Base-by-base conservation (phyloP, 192 early-diverging fungal genomes). In the Podila minutissima region DNA sequence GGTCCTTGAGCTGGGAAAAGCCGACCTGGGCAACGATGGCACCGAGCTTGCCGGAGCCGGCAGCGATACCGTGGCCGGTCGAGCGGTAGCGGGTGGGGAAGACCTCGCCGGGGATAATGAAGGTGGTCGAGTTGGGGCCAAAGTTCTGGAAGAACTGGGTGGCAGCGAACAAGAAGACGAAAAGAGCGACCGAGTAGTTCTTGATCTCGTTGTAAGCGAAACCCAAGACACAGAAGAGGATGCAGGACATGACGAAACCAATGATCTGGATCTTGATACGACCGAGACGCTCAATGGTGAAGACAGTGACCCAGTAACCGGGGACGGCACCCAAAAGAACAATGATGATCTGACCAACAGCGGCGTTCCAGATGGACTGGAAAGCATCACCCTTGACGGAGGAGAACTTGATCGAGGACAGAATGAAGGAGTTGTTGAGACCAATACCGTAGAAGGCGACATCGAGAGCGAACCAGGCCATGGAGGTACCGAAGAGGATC, bases 271-370 rank as follows among this genome's bases (percentile, higher is more conserved):
- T 99, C 41, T 84, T 87, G 76, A 94, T 95, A 77, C 97, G 94
- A 60, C 97, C 97, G 11, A 95, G 66, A 50, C 81, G 83, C 62
- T 99, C 97, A 37, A 99, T 92, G 20, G 92, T 87, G 53, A 93
- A 91, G 68, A 99, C 96, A 1, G 92, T 83, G 71, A 95, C 86
- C 94, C 94, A 97, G 92, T 97, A 99, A n/a, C 97, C 97, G 29
- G 97, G 97, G 10, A 99, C 85, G 24, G 91, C 87, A 22, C 94
- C 94, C 15, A 93, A 78, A 12, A 94, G 69, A 63, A 93, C 93
- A 74, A 99, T 91, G 76, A 99, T 97, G 68, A 96, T 89, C 87
- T 92, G 95, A 68, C 97, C 97, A 69, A 95, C 83, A 26, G 94
- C 83, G 24, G 87, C 88, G 76, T 89, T 90, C 75, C 81, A 85